A percentile compares a stretch with the other conserved stretches of the same genome.
Conservation (phyloP, 2,329 filamentous ascomycete species). For the Fusarium haematococcum region DNA sequence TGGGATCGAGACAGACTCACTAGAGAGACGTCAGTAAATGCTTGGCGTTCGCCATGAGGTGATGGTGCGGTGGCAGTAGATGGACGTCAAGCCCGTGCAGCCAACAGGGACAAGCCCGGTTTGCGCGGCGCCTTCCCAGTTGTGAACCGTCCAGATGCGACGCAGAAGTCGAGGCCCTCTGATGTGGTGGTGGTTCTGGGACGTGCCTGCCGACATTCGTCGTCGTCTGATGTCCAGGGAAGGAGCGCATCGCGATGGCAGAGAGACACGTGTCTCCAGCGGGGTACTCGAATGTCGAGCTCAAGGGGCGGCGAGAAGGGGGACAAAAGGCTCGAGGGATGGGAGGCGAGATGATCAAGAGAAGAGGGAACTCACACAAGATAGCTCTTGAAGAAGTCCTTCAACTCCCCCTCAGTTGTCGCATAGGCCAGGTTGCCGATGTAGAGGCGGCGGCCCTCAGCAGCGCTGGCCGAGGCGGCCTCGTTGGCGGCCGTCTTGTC, state of each 20-base stretch:
- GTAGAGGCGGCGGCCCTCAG: constrained; percentile 98
- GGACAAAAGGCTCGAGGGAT: neutral
- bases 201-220: constrained; percentile 20
- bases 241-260: constrained; percentile 23
- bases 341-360: neutral
- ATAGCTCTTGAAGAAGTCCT: constrained; percentile 99
- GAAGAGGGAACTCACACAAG: constrained; percentile 82
- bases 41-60: neutral
- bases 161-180: neutral
- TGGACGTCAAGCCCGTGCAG: neutral
- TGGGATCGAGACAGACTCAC: constrained; percentile 98
- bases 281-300: neutral
- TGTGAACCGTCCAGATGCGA: neutral
- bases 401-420: constrained; percentile 99
- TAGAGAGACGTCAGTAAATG: constrained; percentile 56
- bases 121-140: neutral
- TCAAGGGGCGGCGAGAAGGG: constrained; percentile 2
- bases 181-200: constrained; percentile 13
- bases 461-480: constrained; percentile 95
- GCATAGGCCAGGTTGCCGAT: constrained; percentile 99
- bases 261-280: constrained; percentile 44
- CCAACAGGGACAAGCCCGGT: neutral
- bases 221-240: constrained; percentile 15
- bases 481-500: constrained; percentile 79
- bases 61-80: neutral